Percentiles rank a stretch among this genome's conserved stretches.
Conservation (phyloP, 495 filamentous ascomycete genomes). For the Penicillium steckii region DNA sequence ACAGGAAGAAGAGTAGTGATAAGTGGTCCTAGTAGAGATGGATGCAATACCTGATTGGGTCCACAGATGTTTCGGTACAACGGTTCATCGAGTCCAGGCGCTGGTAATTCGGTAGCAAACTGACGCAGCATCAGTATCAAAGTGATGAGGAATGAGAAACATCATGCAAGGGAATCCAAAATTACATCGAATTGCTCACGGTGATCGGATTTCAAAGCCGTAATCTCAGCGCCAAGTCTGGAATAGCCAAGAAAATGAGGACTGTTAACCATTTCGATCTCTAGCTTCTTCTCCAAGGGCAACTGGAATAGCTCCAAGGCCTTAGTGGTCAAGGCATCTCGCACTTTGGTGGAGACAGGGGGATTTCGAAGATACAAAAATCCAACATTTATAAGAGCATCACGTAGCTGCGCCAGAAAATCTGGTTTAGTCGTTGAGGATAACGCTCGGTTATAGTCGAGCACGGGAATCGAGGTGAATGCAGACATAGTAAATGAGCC, state of each 20-base stretch:
- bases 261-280: constrained; percentile 88
- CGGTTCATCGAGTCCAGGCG: constrained; percentile 62
- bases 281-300: constrained; percentile 75
- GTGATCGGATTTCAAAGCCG: constrained; percentile 41
- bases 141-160: background rate
- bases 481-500: background rate
- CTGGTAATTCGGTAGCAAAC: constrained; percentile 62
- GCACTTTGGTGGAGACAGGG: constrained; percentile 66
- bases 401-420: constrained; percentile 71
- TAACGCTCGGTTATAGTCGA: constrained; percentile 69
- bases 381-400: constrained; percentile 85
- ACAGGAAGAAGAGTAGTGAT: background rate
- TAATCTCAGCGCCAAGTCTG: constrained; percentile 48
- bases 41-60: constrained; percentile 66
- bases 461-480: constrained; percentile 77
- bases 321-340: constrained; percentile 65
- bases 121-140: constrained; percentile 10
- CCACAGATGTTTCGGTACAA: constrained; percentile 77
- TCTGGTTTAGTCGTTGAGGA: constrained; percentile 65
- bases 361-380: constrained; percentile 91
- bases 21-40: background rate
- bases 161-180: constrained; percentile 16
- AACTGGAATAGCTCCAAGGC: constrained; percentile 78
- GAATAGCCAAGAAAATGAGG: constrained; percentile 58
- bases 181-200: constrained; percentile 91